These are phyloP conservation scores for Laburnicola sp. DNA, from an alignment of 2,329 filamentous ascomycete genomes.

Conservation along the genomic window DNA sequence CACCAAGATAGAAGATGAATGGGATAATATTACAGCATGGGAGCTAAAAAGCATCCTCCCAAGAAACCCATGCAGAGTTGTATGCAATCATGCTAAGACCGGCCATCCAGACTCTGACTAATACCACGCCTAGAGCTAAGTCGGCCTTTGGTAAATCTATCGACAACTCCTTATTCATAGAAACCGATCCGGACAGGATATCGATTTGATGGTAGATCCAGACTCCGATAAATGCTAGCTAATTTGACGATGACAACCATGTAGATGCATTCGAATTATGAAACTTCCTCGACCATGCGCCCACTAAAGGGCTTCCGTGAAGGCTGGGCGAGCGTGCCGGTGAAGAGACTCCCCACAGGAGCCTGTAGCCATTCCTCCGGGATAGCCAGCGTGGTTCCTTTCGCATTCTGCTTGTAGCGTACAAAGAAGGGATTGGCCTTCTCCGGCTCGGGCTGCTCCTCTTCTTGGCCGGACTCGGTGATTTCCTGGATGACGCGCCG, in stretches of 20 bases:
- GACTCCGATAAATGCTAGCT: neutral
- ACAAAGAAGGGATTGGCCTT: constrained; percentile 65
- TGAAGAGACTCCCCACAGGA: constrained; percentile 64
- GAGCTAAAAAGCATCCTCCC: no score
- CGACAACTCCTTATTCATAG: no score
- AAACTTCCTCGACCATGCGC: constrained; percentile 45
- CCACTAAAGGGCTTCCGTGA: constrained; percentile 31
- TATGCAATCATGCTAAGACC: no score
- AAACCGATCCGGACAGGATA: neutral
- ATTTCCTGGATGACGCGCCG: constrained; percentile 52
- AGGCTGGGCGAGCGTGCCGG: constrained; percentile 29
- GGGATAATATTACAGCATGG: neutral
- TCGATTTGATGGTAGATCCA: neutral
- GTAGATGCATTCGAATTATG: constrained; percentile 12
- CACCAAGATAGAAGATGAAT: neutral
- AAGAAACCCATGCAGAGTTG: no score
- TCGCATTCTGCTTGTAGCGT: constrained; percentile 68
- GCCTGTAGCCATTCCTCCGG: constrained; percentile 69
- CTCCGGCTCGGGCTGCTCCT: constrained; percentile 48
- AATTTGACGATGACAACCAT: neutral
- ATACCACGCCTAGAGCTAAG: no score
- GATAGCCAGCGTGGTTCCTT: constrained; percentile 65
- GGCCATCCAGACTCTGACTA: no score
- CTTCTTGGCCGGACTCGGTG: constrained; percentile 56
- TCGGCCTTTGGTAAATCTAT: no score